Conservation (phyloP, 2,329 filamentous ascomycete genomes). For the Colletotrichum australisinense region DNA sequence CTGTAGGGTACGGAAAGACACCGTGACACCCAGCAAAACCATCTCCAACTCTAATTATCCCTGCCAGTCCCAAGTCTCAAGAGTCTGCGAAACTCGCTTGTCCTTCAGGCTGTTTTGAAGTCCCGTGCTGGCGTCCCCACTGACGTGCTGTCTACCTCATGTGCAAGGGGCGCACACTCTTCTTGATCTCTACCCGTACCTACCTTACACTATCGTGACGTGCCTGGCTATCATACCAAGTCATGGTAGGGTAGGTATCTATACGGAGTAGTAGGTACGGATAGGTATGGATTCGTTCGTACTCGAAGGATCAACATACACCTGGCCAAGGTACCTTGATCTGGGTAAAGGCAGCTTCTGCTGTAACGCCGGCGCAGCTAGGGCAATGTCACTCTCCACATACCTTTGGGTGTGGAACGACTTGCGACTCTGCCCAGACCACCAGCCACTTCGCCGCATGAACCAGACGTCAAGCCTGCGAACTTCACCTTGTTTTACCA, state of each 20-base stretch:
- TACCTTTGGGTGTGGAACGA: not conserved
- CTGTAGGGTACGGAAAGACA: not conserved
- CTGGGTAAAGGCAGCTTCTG: slow-evolving; percentile 10
- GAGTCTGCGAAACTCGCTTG: slow-evolving; percentile 53
- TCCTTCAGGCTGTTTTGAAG: slow-evolving; percentile 49
- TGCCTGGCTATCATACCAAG: too few relatives aligned
- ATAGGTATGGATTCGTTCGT: too few relatives aligned
- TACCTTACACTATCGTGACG: too few relatives aligned
- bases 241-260: too few relatives aligned
- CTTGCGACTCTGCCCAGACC: slow-evolving; percentile 18
- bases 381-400: slow-evolving; percentile 11
- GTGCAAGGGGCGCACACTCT: slow-evolving; percentile 11
- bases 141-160: slow-evolving; percentile 4
- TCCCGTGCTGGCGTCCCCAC: slow-evolving; percentile 30
- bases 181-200: not conserved
- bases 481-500: slow-evolving; percentile 32
- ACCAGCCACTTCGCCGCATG: slow-evolving; percentile 29
- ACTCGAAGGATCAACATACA: not conserved
- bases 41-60: slow-evolving; percentile 35
- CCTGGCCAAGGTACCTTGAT: slow-evolving; percentile 5
- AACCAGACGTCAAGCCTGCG: slow-evolving; percentile 26
- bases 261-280: too few relatives aligned
- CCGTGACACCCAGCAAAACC: not conserved
- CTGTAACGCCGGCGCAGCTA: slow-evolving; percentile 21
- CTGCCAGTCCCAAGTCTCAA: slow-evolving; percentile 38